Conservation (phyloP, 202 grass and related monocot species). For the Panicum virgatum region DNA sequence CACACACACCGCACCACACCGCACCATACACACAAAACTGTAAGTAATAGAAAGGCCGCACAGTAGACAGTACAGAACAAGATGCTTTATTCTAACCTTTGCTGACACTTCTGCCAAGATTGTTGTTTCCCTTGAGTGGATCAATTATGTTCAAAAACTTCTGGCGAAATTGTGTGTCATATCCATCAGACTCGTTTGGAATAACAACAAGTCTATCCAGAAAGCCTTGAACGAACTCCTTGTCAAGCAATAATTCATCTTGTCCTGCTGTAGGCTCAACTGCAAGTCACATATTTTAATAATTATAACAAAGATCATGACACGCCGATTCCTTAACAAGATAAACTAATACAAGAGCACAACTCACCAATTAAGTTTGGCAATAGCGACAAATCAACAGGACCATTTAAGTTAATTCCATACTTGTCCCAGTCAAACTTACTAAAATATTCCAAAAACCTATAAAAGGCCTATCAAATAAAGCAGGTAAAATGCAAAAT, state of each 20-base stretch:
- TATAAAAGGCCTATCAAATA: conserved; percentile 74
- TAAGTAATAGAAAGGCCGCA: background rate
- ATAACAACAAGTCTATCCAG: conserved; percentile 52
- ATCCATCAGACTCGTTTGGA: conserved; percentile 27
- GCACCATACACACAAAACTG: no score
- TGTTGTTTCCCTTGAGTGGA: conserved; percentile 75
- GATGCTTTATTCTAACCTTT: conserved; percentile 53
- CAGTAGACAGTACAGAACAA: background rate
- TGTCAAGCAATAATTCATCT: conserved; percentile 45
- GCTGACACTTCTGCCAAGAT: conserved; percentile 87
- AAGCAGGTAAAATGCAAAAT: background rate
- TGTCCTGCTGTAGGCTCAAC: conserved; percentile 46
- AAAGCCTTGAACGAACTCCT: conserved; percentile 39
- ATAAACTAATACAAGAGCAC: conserved; percentile 8
- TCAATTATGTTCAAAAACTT: conserved; percentile 86
- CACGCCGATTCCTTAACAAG: conserved; percentile 3
- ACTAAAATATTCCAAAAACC: conserved; percentile 92
- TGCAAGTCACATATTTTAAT: conserved; percentile 39
- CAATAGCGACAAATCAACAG: conserved; percentile 48
- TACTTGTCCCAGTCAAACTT: conserved; percentile 86
- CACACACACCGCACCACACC: no score
- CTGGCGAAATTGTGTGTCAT: conserved; percentile 31
- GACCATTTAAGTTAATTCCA: conserved; percentile 72
- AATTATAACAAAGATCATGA: background rate
- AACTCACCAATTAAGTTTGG: conserved; percentile 47